Evolutionary conservation across 2,329 filamentous ascomycete species (phyloP).

Genomic region (Ilyonectria robusta): DNA sequence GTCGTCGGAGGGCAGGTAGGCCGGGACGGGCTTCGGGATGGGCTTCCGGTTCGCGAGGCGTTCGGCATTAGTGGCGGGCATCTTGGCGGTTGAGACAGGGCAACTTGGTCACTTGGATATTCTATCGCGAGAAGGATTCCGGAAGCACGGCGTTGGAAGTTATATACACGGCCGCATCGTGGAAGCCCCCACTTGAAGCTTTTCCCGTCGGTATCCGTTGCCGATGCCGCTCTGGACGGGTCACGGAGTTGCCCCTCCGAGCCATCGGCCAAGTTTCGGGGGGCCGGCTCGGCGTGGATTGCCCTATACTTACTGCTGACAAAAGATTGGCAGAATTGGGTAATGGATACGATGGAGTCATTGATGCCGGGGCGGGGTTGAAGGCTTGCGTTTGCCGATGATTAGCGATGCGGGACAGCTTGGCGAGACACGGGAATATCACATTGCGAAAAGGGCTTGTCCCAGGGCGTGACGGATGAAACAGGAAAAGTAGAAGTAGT

Average conservation of each 20-base stretch:
- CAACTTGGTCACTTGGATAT: not conserved
- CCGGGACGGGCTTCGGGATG: conserved; percentile 64
- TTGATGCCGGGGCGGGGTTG: not conserved
- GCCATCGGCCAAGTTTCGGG: conserved; percentile 5
- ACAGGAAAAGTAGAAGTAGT: not conserved
- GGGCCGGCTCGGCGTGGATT: not conserved
- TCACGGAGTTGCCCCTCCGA: conserved; percentile 27
- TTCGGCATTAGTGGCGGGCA: conserved; percentile 48
- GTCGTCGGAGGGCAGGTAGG: conserved; percentile 63
- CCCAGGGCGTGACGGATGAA: no score
- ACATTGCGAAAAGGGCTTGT: no score
- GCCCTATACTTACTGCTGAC: not conserved
- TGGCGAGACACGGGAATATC: not conserved
- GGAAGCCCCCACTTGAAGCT: conserved; percentile 36
- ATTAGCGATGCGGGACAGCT: not conserved
- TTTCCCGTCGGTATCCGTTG: conserved; percentile 33
- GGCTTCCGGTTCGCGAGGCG: conserved; percentile 60
- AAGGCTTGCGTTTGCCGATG: not conserved
- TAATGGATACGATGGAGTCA: conserved; percentile 6
- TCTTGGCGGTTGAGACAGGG: conserved; percentile 14
- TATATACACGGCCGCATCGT: conserved; percentile 27
- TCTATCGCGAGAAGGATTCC: not conserved
- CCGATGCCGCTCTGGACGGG: conserved; percentile 34
- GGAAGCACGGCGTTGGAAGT: conserved; percentile 11
- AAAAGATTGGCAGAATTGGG: not conserved